Percentiles rank a stretch among this genome's conserved stretches.
Conservation (phyloP, 2,329 filamentous ascomycete genomes). For the Fusarium sp. region DNA sequence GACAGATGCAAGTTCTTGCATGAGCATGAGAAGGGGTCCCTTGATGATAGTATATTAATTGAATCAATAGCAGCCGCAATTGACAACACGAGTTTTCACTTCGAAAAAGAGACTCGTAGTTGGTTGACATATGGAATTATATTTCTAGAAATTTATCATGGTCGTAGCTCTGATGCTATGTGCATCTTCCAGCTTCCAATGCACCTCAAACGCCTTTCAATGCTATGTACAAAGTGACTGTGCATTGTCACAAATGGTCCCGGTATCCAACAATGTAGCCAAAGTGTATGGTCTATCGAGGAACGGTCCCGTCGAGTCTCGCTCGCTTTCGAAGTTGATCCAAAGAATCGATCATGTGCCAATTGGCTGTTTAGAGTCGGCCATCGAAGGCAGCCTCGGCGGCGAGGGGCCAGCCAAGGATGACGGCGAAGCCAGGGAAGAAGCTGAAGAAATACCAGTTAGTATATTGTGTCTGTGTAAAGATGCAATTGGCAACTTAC, state of each 20-base stretch:
- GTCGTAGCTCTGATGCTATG: conserved; percentile 39
- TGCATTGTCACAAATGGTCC: conserved; percentile 34
- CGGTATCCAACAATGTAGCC: conserved; percentile 9
- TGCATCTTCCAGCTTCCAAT: conserved; percentile 37
- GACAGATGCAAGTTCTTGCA: conserved; percentile 2
- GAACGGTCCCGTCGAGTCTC: conserved; percentile 30
- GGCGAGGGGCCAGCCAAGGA: conserved; percentile 52
- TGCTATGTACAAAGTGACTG: conserved; percentile 45
- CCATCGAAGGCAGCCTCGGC: conserved; percentile 48
- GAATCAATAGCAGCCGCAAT: not conserved
- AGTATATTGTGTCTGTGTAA: not conserved
- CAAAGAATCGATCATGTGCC: conserved; percentile 6
- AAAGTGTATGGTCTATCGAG: conserved; percentile 13
- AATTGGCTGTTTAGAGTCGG: conserved; percentile 42
- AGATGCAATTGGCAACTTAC: conserved; percentile 43
- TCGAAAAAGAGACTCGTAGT: not conserved
- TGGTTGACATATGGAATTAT: conserved; percentile 45
- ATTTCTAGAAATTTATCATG: conserved; percentile 43
- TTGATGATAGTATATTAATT: not conserved
- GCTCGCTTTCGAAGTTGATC: conserved; percentile 30
- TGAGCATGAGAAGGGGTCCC: not conserved
- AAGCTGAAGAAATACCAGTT: conserved; percentile 45
- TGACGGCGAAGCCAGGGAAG: conserved; percentile 48
- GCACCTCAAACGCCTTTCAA: conserved; percentile 46
- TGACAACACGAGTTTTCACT: not conserved